Conservation (phyloP, 805 yeast genomes). For the Cyberlindnera amylophila region DNA sequence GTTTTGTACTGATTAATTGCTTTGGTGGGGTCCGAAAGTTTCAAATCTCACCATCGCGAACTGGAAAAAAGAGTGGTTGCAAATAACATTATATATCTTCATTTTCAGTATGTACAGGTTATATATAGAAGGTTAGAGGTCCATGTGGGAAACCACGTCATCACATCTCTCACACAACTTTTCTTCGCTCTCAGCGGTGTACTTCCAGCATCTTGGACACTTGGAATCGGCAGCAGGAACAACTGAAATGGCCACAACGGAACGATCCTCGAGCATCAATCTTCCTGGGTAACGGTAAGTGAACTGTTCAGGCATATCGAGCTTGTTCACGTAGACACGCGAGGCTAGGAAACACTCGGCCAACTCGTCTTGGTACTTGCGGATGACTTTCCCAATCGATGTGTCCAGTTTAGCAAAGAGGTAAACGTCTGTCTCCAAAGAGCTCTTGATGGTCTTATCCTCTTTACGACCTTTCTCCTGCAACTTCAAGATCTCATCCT, state of each 20-base stretch:
- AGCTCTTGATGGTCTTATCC: conserved; percentile 45
- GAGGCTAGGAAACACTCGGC: conserved; percentile 65
- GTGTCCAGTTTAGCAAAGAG: conserved; percentile 27
- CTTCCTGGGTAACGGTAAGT: conserved; percentile 29
- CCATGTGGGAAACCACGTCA: conserved; percentile 24
- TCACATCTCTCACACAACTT: conserved; percentile 67
- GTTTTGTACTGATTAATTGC: no score
- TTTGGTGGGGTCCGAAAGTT: no score
- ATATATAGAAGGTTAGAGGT: neutral
- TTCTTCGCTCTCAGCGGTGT: conserved; percentile 46
- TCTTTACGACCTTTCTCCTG: conserved; percentile 55
- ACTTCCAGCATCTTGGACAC: conserved; percentile 97
- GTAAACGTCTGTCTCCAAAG: conserved; percentile 54
- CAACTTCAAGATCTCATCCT: conserved; percentile 45
- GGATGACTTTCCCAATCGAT: conserved; percentile 9
- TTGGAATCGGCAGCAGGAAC: conserved; percentile 47
- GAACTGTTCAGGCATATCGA: conserved; percentile 8
- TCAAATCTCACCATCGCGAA: no score
- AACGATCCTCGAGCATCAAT: conserved; percentile 29
- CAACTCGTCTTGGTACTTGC: conserved; percentile 36
- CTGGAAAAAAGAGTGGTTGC: no score
- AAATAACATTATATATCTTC: no score
- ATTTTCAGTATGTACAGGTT: neutral
- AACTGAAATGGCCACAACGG: conserved; percentile 34
- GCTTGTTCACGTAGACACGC: conserved; percentile 38